A percentile compares a stretch with the other conserved stretches of the same genome.
Conservation (phyloP, 768 basidiomycete genomes). For the Russula emetica region DNA sequence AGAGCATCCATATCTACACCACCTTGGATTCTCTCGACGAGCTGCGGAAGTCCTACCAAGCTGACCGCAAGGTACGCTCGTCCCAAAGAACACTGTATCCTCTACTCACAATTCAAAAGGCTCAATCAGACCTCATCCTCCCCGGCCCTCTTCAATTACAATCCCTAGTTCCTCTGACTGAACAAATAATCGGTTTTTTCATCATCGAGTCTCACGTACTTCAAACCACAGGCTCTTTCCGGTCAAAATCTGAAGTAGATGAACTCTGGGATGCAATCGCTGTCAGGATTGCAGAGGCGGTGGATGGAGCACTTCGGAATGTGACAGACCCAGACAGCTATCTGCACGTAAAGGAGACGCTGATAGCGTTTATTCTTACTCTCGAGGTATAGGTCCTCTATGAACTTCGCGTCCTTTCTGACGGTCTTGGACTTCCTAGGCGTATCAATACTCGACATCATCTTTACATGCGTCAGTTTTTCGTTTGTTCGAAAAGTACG, state of each 20-base stretch:
- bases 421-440: slow-evolving; percentile 36
- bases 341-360: slow-evolving; percentile 74
- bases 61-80: slow-evolving; percentile 78
- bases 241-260: slow-evolving; percentile 87
- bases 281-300: slow-evolving; percentile 61
- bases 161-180: slow-evolving; percentile 70
- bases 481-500: slow-evolving; percentile 88
- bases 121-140: slow-evolving; percentile 94
- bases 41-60: slow-evolving; percentile 88
- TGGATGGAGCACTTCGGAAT: slow-evolving; percentile 64
- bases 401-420: background rate
- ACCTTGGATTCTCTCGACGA: slow-evolving; percentile 88
- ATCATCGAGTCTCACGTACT: slow-evolving; percentile 93
- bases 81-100: background rate
- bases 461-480: slow-evolving; percentile 79
- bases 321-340: slow-evolving; percentile 82
- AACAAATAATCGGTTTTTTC: slow-evolving; percentile 97
- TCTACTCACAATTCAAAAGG: slow-evolving; percentile 43
- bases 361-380: slow-evolving; percentile 85
- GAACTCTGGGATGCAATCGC: slow-evolving; percentile 92
- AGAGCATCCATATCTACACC: slow-evolving; percentile 96
- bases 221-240: slow-evolving; percentile 81
- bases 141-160: slow-evolving; percentile 63
- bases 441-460: slow-evolving; percentile 81
- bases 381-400: slow-evolving; percentile 59